Evolutionary conservation across 83 land plant genomes (phyloP).

Genomic region (Thuja plicata): DNA sequence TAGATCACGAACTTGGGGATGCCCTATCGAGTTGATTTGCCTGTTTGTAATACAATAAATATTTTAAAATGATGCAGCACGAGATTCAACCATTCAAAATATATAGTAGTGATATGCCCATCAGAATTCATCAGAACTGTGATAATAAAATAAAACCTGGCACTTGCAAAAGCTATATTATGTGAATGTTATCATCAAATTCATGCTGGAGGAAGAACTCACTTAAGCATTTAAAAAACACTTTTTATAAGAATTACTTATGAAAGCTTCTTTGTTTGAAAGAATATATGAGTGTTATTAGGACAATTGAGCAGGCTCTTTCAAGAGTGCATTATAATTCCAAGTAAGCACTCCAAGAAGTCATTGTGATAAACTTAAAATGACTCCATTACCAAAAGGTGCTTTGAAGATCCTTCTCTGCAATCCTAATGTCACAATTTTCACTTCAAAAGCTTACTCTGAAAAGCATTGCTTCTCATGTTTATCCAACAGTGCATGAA

Average conservation of each 20-base stretch:
- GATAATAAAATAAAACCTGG: not conserved
- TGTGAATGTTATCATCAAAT: not conserved
- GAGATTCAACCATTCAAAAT: not conserved
- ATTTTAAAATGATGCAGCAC: too few relatives aligned
- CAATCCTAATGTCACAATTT: not conserved
- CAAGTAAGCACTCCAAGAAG: not conserved
- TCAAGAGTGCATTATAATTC: not conserved
- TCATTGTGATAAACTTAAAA: not conserved
- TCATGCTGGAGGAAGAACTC: not conserved
- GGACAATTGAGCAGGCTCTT: not conserved
- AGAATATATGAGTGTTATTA: not conserved
- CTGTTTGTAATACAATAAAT: slow-evolving; percentile 39
- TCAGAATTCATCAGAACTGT: not conserved
- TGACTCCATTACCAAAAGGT: not conserved
- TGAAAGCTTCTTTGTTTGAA: not conserved
- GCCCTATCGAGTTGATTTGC: slow-evolving; percentile 71
- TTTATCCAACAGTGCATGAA: too few relatives aligned
- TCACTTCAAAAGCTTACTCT: not conserved
- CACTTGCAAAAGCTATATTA: not conserved
- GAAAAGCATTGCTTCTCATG: too few relatives aligned
- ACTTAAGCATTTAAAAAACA: not conserved
- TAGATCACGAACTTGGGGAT: slow-evolving; percentile 70
- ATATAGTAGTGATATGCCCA: not conserved
- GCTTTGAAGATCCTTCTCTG: not conserved
- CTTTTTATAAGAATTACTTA: not conserved